Conservation (phyloP, 2,329 filamentous ascomycete species). For the Colletotrichum gigasporum region DNA sequence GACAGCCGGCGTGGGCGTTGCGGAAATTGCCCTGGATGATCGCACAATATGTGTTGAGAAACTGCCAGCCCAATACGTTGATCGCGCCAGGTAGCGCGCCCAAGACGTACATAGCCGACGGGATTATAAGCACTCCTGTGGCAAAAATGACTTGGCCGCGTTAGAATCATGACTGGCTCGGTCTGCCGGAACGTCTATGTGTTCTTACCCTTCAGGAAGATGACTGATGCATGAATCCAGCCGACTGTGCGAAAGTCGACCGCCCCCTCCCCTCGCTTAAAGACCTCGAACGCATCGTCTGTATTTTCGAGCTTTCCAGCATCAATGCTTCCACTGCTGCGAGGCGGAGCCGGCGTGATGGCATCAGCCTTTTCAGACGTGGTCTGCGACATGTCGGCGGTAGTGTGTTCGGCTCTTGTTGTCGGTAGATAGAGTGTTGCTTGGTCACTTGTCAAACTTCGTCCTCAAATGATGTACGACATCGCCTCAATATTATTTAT, state of each 20-base stretch:
- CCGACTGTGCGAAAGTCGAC: slow-evolving; percentile 59
- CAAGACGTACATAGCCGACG: slow-evolving; percentile 51
- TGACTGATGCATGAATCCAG: slow-evolving; percentile 57
- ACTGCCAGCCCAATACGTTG: slow-evolving; percentile 52
- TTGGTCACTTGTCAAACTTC: background rate
- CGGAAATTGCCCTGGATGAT: slow-evolving; percentile 51
- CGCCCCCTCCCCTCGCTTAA: slow-evolving; percentile 51
- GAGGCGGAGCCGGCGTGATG: slow-evolving; percentile 33
- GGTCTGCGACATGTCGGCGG: slow-evolving; percentile 23
- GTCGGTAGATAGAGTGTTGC: background rate
- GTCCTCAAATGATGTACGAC: background rate
- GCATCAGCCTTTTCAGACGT: slow-evolving; percentile 33
- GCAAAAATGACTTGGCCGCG: slow-evolving; percentile 50
- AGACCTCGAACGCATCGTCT: slow-evolving; percentile 51
- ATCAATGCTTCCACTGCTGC: slow-evolving; percentile 36
- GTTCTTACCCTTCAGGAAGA: slow-evolving; percentile 53
- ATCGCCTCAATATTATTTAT: slow-evolving; percentile 15
- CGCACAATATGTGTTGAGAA: slow-evolving; percentile 50
- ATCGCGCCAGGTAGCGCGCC: slow-evolving; percentile 53
- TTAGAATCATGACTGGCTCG: background rate
- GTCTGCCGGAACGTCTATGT: too few species aligned
- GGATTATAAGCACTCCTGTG: slow-evolving; percentile 52
- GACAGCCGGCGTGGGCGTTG: slow-evolving; percentile 48
- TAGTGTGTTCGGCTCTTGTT: background rate
- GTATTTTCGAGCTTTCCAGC: slow-evolving; percentile 35